phyloP scores from a whole-genome alignment of 2,329 filamentous ascomycete species.

The Cladorrhinum sp. region DNA sequence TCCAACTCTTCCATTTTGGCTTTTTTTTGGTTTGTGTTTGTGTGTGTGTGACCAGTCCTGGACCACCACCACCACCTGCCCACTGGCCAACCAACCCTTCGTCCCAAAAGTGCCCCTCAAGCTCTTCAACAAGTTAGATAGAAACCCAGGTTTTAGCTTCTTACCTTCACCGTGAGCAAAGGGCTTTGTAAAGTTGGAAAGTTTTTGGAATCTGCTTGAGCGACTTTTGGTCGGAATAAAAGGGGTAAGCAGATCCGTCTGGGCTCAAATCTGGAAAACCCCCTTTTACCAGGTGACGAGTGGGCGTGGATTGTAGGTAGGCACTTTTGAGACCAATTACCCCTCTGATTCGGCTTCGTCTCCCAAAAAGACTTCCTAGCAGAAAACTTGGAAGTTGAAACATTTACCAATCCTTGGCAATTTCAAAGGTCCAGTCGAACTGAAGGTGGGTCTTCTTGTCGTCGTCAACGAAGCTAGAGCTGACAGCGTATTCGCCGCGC shows the following conservation, averaged over 20 bases:
- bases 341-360: background rate
- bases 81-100: background rate
- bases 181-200: no score
- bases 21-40: background rate
- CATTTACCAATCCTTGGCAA: slow-evolving; percentile 87
- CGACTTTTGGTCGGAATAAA: no score
- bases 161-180: no score
- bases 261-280: background rate
- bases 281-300: background rate
- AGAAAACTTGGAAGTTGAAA: background rate
- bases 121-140: no score
- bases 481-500: slow-evolving; percentile 84
- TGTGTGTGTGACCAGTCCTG: background rate
- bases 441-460: slow-evolving; percentile 85
- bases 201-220: no score
- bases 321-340: background rate
- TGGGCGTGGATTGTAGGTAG: background rate
- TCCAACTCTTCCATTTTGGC: background rate
- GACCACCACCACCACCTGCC: background rate
- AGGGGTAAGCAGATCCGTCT: background rate
- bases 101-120: no score
- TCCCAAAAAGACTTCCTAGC: background rate
- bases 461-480: slow-evolving; percentile 91
- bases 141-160: no score
- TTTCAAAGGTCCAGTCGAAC: slow-evolving; percentile 96